phyloP scores from a whole-genome alignment of 371 early-diverging fungal species.

The Mycotypha africana region DNA sequence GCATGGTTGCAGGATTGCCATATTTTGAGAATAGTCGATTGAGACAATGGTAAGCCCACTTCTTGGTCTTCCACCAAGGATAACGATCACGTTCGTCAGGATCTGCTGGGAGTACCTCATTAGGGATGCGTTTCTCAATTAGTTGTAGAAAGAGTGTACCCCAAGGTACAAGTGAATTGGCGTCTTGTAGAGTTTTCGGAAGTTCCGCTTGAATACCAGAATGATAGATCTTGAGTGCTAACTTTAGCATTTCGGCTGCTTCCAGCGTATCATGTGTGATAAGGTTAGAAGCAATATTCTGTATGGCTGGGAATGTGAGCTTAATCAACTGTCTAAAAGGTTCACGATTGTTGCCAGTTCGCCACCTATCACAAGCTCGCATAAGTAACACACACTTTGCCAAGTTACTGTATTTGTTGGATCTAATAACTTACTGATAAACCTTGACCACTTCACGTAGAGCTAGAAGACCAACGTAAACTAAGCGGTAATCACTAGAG shows the following conservation, averaged over 20 bases:
- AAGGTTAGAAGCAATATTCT: constrained; percentile 60
- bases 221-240: constrained; percentile 75
- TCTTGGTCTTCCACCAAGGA: constrained; percentile 90
- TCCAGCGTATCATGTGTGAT: constrained; percentile 55
- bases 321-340: constrained; percentile 65
- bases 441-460: constrained; percentile 76
- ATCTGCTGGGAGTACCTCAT: constrained; percentile 49
- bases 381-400: too few species aligned
- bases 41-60: constrained; percentile 87
- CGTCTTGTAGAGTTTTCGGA: constrained; percentile 62
- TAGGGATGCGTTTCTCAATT: constrained; percentile 61
- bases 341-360: constrained; percentile 45
- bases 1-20: constrained; percentile 66
- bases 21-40: constrained; percentile 79
- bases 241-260: constrained; percentile 78
- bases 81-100: constrained; percentile 71
- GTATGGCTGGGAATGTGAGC: constrained; percentile 69
- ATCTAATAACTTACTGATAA: constrained; percentile 63
- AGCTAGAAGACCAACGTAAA: constrained; percentile 74
- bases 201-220: constrained; percentile 68
- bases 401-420: neutral
- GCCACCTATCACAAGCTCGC: constrained; percentile 49
- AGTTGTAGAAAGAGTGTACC: constrained; percentile 75
- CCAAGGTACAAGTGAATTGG: constrained; percentile 77
- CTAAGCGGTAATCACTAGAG: constrained; percentile 58